Percentiles rank a stretch among this genome's conserved stretches.
These are phyloP conservation scores for Fusarium chaquense DNA, from an alignment of 2,329 filamentous ascomycete genomes.

Conservation along the genomic window DNA sequence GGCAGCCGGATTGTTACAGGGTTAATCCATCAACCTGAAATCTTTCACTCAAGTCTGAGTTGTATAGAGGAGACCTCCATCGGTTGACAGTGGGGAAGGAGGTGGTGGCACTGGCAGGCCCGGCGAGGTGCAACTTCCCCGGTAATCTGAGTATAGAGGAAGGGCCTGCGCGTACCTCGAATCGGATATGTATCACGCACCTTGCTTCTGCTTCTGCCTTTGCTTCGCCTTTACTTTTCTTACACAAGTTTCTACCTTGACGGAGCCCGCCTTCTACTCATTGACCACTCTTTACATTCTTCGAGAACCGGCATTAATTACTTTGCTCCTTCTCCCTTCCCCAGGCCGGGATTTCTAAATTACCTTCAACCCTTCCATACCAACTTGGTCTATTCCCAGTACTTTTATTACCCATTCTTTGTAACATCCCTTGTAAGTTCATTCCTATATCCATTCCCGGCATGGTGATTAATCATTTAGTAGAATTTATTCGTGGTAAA, in stretches of 20 bases:
- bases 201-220: neutral
- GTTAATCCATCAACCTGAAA: slow-evolving; percentile 35
- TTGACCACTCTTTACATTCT: slow-evolving; percentile 8
- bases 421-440: slow-evolving; percentile 25
- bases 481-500: slow-evolving; percentile 17
- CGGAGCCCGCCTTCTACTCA: slow-evolving; percentile 20
- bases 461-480: slow-evolving; percentile 11
- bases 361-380: slow-evolving; percentile 22
- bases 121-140: slow-evolving; percentile 18
- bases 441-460: slow-evolving; percentile 27
- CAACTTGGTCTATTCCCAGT: neutral
- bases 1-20: slow-evolving; percentile 42
- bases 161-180: slow-evolving; percentile 13
- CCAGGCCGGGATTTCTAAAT: slow-evolving; percentile 31
- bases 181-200: slow-evolving; percentile 10
- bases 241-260: slow-evolving; percentile 13
- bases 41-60: slow-evolving; percentile 16
- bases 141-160: neutral
- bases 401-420: slow-evolving; percentile 10
- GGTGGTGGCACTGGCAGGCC: slow-evolving; percentile 21
- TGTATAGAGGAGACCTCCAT: slow-evolving; percentile 31
- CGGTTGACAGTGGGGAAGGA: slow-evolving; percentile 30
- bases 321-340: slow-evolving; percentile 13
- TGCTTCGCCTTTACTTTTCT: neutral
- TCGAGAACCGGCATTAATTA: slow-evolving; percentile 1